Percentiles rank a stretch among this genome's conserved stretches.
These are phyloP conservation scores for Aspergillus carbonarius DNA, from an alignment of 2,329 filamentous ascomycete genomes.

Conservation along the genomic window DNA sequence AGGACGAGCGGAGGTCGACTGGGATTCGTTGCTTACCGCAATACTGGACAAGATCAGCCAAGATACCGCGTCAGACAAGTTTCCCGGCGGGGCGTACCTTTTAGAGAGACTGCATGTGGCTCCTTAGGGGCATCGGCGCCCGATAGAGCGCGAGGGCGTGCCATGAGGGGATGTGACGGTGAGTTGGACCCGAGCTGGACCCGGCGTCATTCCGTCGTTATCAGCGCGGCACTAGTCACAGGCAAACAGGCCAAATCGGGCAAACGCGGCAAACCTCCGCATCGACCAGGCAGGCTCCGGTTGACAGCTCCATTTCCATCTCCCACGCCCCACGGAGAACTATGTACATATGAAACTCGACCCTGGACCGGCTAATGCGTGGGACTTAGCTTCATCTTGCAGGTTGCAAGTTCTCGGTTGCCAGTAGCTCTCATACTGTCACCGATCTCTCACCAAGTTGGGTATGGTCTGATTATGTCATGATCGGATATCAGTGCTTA, in stretches of 20 bases:
- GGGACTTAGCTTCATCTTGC: too few relatives aligned
- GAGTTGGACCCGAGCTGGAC: not conserved
- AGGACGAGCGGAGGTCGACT: conserved; percentile 13
- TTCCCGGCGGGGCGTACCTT: conserved; percentile 49
- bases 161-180: conserved; percentile 29
- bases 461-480: conserved; percentile 9
- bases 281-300: not conserved
- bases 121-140: conserved; percentile 59
- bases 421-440: not conserved
- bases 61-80: conserved; percentile 2
- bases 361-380: too few relatives aligned
- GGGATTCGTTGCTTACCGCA: conserved; percentile 35
- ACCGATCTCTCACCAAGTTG: not conserved
- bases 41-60: conserved; percentile 30
- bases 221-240: conserved; percentile 5
- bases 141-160: conserved; percentile 44
- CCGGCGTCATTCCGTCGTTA: conserved; percentile 13
- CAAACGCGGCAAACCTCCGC: conserved; percentile 30
- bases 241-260: conserved; percentile 25
- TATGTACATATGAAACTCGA: too few relatives aligned
- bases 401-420: too few relatives aligned
- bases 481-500: not conserved
- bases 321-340: not conserved
- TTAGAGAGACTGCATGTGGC: conserved; percentile 75
- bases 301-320: not conserved